A percentile compares a stretch with the other conserved stretches of the same genome.
Evolutionary conservation across 768 basidiomycete genomes (phyloP).

Genomic region (Plicaturopsis crispa): DNA sequence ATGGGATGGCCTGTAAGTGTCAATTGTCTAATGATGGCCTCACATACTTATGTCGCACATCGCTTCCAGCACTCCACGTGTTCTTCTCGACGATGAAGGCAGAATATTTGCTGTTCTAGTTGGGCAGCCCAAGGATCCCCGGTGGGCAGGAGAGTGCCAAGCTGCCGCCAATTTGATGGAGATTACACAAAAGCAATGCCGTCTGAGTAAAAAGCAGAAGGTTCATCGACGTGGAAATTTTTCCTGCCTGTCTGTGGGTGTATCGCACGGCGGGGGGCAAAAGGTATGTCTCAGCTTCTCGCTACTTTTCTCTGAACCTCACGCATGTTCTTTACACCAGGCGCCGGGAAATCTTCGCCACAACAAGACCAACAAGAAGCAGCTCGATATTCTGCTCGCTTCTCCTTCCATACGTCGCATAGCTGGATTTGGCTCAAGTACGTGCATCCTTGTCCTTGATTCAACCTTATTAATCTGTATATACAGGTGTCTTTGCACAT

Average conservation of each 20-base stretch:
- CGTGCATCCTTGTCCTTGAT: neutral
- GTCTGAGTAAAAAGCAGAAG: slow-evolving; percentile 3
- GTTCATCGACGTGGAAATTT: slow-evolving; percentile 16
- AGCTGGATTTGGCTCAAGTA: slow-evolving; percentile 15
- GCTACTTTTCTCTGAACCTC: neutral
- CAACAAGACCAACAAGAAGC: neutral
- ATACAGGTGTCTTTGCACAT: slow-evolving; percentile 9
- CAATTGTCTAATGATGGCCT: too few species aligned
- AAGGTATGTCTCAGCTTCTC: neutral
- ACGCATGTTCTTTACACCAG: too few species aligned
- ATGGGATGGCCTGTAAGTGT: too few species aligned
- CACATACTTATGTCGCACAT: too few species aligned
- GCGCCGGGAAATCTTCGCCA: slow-evolving; percentile 9
- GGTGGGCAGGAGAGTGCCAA: slow-evolving; percentile 1
- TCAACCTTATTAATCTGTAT: slow-evolving; percentile 6
- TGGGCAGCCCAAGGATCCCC: slow-evolving; percentile 7
- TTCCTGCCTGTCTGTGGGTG: slow-evolving; percentile 11
- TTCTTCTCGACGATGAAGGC: too few species aligned
- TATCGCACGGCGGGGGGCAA: slow-evolving; percentile 23
- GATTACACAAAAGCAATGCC: too few species aligned
- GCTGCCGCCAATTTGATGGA: slow-evolving; percentile 4
- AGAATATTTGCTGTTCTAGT: slow-evolving; percentile 3
- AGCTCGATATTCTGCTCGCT: neutral
- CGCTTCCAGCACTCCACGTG: too few species aligned
- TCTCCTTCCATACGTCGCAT: slow-evolving; percentile 7